Evolutionary conservation across 352 stramenopile genomes (phyloP).

Genomic region (Globisporangium echinulatum): DNA sequence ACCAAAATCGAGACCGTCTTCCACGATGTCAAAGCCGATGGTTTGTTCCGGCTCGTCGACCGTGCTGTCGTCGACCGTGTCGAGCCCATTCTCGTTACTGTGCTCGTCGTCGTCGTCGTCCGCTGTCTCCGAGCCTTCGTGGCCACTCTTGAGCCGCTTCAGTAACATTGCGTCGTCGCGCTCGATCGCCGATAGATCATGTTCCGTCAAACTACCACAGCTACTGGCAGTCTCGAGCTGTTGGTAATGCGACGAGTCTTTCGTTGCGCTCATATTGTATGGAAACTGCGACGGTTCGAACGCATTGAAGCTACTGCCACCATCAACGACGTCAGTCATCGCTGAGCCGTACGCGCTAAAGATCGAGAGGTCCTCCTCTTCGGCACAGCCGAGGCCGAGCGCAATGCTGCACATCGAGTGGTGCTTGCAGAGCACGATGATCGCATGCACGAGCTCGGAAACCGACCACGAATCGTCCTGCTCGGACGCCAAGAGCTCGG

Average conservation of each 20-base stretch:
- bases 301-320: not conserved
- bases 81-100: constrained; percentile 17
- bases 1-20: constrained; percentile 42
- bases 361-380: constrained; percentile 70
- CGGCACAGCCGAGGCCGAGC: constrained; percentile 61
- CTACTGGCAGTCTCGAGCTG: constrained; percentile 24
- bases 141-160: constrained; percentile 51
- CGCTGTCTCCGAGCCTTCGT: constrained; percentile 57
- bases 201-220: constrained; percentile 38
- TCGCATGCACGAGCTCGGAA: constrained; percentile 80
- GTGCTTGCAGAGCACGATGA: constrained; percentile 79
- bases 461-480: constrained; percentile 83
- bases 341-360: constrained; percentile 56
- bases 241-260: constrained; percentile 6
- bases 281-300: constrained; percentile 15
- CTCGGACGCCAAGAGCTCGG: constrained; percentile 58
- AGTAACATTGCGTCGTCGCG: constrained; percentile 65
- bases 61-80: constrained; percentile 18
- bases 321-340: constrained; percentile 4
- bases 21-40: constrained; percentile 46
- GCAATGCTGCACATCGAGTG: constrained; percentile 81
- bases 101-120: constrained; percentile 36
- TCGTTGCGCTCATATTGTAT: constrained; percentile 12
- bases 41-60: constrained; percentile 19
- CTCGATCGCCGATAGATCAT: constrained; percentile 69